Evolutionary conservation across 768 basidiomycete species (phyloP).

Genomic region (Sporobolomyces phaffii): DNA sequence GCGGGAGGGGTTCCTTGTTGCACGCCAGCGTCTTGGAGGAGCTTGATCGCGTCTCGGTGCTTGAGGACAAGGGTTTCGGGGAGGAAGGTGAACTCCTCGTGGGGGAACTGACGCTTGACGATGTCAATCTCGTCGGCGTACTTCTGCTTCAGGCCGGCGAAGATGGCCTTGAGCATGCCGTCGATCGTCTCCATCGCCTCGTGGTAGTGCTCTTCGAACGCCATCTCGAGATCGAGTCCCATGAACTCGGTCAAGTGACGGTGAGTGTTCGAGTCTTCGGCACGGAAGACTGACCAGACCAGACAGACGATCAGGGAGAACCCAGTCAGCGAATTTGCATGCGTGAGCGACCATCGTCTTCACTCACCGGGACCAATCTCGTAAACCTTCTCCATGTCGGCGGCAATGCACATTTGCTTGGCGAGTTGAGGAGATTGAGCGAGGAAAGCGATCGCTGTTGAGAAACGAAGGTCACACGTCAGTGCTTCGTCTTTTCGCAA

Average conservation of each 20-base stretch:
- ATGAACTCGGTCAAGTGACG: conserved; percentile 98
- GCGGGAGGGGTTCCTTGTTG: conserved; percentile 47
- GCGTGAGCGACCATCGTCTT: background rate
- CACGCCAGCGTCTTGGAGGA: conserved; percentile 80
- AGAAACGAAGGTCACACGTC: background rate
- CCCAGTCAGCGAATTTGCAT: too few species aligned
- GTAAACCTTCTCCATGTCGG: conserved; percentile 95
- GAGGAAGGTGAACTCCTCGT: conserved; percentile 90
- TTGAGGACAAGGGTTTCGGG: conserved; percentile 79
- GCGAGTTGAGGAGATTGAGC: conserved; percentile 96
- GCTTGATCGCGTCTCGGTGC: conserved; percentile 78
- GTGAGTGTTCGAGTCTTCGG: conserved; percentile 94
- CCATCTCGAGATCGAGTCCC: conserved; percentile 98
- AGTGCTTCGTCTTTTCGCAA: background rate
- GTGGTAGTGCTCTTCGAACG: conserved; percentile 96
- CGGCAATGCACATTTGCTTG: conserved; percentile 99
- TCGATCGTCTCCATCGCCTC: conserved; percentile 93
- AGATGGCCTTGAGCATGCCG: conserved; percentile 74
- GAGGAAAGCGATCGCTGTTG: conserved; percentile 73
- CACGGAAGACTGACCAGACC: conserved; percentile 73
- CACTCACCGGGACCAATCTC: conserved; percentile 66
- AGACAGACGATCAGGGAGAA: background rate
- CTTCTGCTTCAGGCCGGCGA: conserved; percentile 69
- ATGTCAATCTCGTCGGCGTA: conserved; percentile 76
- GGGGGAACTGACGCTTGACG: conserved; percentile 80